Conservation (phyloP, 2,329 filamentous ascomycete species). For the Fusarium bulbicola region DNA sequence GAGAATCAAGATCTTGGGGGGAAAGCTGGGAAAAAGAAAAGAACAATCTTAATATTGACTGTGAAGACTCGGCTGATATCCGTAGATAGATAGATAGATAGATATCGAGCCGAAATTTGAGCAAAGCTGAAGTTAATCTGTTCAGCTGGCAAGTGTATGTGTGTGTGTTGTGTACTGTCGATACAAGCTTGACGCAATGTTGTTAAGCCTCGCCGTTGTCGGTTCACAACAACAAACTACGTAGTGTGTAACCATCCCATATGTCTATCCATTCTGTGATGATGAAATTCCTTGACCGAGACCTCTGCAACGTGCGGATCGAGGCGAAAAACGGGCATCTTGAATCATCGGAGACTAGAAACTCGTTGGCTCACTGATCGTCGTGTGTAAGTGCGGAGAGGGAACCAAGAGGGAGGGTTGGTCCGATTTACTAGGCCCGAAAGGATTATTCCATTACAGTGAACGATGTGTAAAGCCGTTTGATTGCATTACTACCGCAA, state of each 20-base stretch:
- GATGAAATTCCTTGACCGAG: background rate
- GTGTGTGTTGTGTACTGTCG: background rate
- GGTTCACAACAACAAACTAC: background rate
- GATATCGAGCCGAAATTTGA: conserved; percentile 26
- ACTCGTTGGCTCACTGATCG: conserved; percentile 18
- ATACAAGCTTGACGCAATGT: background rate
- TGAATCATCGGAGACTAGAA: conserved; percentile 20
- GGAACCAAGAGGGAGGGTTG: conserved; percentile 5
- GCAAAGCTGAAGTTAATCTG: background rate
- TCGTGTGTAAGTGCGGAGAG: conserved; percentile 23
- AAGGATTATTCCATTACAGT: conserved; percentile 30
- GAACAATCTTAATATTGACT: background rate
- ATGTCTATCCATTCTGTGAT: conserved; percentile 4
- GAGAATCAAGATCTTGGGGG: conserved; percentile 18
- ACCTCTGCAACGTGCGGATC: background rate
- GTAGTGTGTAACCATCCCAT: background rate
- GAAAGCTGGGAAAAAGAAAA: background rate
- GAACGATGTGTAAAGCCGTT: conserved; percentile 32
- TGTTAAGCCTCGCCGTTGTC: background rate
- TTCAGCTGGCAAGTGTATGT: background rate
- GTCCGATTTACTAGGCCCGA: conserved; percentile 2
- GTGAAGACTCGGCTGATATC: conserved; percentile 11
- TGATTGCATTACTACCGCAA: conserved; percentile 33
- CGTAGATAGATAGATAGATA: conserved; percentile 20
- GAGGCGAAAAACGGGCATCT: conserved; percentile 6